Percentiles rank a stretch among this genome's conserved stretches.
phyloP scores from a whole-genome alignment of 176 grass and related monocot species.

The bread wheat (Triticum aestivum) region DNA sequence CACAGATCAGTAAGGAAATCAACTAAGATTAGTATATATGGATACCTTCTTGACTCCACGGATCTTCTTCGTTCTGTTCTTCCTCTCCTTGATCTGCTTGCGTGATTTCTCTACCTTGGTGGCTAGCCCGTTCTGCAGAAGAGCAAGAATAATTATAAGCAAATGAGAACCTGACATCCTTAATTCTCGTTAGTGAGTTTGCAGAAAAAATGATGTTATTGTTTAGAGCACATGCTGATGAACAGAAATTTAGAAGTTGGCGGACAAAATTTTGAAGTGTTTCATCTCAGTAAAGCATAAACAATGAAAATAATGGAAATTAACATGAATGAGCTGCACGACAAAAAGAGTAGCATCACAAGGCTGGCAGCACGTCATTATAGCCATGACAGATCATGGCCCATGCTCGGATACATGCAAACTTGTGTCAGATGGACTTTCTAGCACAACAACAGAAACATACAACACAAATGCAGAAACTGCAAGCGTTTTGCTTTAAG shows the following conservation, averaged over 20 bases:
- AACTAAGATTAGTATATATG: not conserved
- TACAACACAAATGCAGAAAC: not conserved
- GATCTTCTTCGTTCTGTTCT: constrained; percentile 92
- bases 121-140: constrained; percentile 76
- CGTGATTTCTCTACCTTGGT: constrained; percentile 95
- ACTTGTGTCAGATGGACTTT: not conserved
- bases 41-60: constrained; percentile 93
- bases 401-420: not conserved
- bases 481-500: not conserved
- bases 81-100: constrained; percentile 97
- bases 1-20: not conserved
- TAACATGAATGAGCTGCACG: no score
- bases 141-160: not conserved
- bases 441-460: not conserved
- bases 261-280: not conserved
- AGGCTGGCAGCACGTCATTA: not conserved
- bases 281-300: no score
- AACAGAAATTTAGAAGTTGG: not conserved
- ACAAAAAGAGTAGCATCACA: not conserved
- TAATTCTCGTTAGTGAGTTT: not conserved
- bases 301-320: no score
- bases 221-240: not conserved
- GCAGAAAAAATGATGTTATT: not conserved
- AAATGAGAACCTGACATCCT: not conserved
- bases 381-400: not conserved